Conservation (phyloP, 1,284 basidiomycete genomes). For the Sporisorium scitamineum region DNA sequence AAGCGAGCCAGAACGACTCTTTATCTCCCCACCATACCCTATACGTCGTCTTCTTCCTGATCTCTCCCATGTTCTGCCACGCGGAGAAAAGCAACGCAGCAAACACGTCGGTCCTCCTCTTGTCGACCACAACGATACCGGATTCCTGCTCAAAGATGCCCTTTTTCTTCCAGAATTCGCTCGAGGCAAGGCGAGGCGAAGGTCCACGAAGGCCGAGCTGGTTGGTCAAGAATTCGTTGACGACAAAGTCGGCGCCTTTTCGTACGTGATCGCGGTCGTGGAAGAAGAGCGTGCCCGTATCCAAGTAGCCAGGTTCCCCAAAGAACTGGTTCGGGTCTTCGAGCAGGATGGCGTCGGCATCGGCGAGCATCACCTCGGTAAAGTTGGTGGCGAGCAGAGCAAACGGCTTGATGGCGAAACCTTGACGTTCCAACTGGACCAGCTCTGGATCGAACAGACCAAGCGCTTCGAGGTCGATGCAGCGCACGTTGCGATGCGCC, state of each 20-base stretch:
- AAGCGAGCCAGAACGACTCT: constrained; percentile 54
- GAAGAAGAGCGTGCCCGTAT: constrained; percentile 57
- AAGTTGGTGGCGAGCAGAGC: constrained; percentile 53
- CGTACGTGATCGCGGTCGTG: constrained; percentile 51
- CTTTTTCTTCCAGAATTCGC: constrained; percentile 52
- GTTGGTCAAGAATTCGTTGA: constrained; percentile 51
- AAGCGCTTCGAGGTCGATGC: constrained; percentile 40
- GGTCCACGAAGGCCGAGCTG: constrained; percentile 45
- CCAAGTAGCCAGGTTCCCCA: constrained; percentile 45
- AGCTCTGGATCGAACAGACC: constrained; percentile 50
- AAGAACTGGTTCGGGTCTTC: constrained; percentile 47
- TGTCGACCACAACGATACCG: constrained; percentile 54
- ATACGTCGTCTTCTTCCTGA: constrained; percentile 52
- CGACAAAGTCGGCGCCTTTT: constrained; percentile 32
- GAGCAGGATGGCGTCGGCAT: constrained; percentile 52
- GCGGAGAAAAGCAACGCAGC: constrained; percentile 49
- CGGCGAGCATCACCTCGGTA: constrained; percentile 52
- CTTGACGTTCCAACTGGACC: constrained; percentile 45
- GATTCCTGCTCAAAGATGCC: constrained; percentile 54
- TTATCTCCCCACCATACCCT: constrained; percentile 49
- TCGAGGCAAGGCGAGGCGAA: constrained; percentile 28
- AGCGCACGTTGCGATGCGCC: constrained; percentile 42
- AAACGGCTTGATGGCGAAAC: constrained; percentile 54
- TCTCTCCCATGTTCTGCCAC: constrained; percentile 55
- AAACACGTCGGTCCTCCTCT: constrained; percentile 45